phyloP scores from a whole-genome alignment of 805 yeast species.

The Candida berthetii region DNA sequence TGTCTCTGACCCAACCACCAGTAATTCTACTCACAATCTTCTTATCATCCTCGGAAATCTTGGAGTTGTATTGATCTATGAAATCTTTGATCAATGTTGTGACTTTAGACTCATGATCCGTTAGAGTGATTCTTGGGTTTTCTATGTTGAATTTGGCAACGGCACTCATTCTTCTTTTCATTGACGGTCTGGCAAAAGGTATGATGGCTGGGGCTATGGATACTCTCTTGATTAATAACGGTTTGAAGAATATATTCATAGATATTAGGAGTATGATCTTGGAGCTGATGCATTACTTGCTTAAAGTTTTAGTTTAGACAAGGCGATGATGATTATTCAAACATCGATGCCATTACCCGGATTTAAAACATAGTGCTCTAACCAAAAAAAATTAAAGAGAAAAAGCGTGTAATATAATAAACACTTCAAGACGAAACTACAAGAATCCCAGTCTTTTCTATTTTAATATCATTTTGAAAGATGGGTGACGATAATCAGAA shows the following conservation, averaged over 20 bases:
- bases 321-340: too few relatives aligned
- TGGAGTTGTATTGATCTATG: slow-evolving; percentile 30
- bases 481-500: slow-evolving; percentile 18
- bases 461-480: neutral
- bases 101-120: slow-evolving; percentile 36
- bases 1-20: slow-evolving; percentile 99
- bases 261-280: too few relatives aligned
- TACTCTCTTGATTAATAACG: too few relatives aligned
- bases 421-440: too few relatives aligned
- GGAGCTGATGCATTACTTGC: too few relatives aligned
- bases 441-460: neutral
- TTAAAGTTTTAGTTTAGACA: too few relatives aligned
- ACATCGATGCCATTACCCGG: too few relatives aligned
- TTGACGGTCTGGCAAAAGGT: neutral
- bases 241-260: too few relatives aligned
- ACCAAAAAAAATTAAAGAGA: neutral
- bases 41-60: slow-evolving; percentile 4
- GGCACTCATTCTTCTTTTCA: neutral
- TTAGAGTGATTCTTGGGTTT: slow-evolving; percentile 23
- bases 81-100: slow-evolving; percentile 33
- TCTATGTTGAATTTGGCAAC: slow-evolving; percentile 1
- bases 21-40: slow-evolving; percentile 69
- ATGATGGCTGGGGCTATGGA: neutral
- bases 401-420: too few relatives aligned
- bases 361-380: neutral